Evolutionary conservation across 164 flowering plant genomes (phyloP).

Genomic region (Tetracentron sinense): DNA sequence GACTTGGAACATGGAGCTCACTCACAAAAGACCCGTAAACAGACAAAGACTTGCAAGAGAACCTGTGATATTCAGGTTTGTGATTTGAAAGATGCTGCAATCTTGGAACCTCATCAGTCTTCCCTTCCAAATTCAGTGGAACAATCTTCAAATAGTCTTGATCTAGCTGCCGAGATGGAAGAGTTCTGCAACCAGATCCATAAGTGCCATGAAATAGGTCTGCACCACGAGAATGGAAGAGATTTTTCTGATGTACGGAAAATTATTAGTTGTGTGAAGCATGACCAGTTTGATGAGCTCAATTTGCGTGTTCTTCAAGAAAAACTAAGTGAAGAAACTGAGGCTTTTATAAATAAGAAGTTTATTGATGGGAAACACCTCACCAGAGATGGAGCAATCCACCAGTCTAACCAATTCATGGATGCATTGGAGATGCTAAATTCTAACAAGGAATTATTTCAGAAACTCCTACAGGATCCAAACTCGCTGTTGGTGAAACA

Average conservation of each 20-base stretch:
- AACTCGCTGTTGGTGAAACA: conserved; percentile 45
- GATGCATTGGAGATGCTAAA: conserved; percentile 57
- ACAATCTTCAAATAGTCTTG: conserved; percentile 18
- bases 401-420: conserved; percentile 44
- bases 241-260: conserved; percentile 20
- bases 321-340: conserved; percentile 50
- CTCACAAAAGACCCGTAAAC: conserved; percentile 27
- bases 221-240: conserved; percentile 10
- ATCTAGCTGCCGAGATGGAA: conserved; percentile 43
- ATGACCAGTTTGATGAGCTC: conserved; percentile 27
- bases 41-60: conserved; percentile 25
- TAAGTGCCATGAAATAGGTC: conserved; percentile 10
- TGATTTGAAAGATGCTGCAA: conserved; percentile 25
- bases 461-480: conserved; percentile 50
- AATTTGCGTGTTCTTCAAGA: conserved; percentile 33
- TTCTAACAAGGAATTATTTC: conserved; percentile 48
- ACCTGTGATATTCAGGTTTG: conserved; percentile 28
- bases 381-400: conserved; percentile 29
- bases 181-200: conserved; percentile 38
- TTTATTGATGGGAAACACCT: conserved; percentile 31
- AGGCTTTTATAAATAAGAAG: conserved; percentile 50
- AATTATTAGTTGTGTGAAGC: conserved; percentile 15
- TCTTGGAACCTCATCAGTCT: conserved; percentile 19
- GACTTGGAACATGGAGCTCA: conserved; percentile 22
- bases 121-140: conserved; percentile 16